phyloP scores from a whole-genome alignment of 2,329 filamentous ascomycete genomes.

The Talaromyces pinophilus region DNA sequence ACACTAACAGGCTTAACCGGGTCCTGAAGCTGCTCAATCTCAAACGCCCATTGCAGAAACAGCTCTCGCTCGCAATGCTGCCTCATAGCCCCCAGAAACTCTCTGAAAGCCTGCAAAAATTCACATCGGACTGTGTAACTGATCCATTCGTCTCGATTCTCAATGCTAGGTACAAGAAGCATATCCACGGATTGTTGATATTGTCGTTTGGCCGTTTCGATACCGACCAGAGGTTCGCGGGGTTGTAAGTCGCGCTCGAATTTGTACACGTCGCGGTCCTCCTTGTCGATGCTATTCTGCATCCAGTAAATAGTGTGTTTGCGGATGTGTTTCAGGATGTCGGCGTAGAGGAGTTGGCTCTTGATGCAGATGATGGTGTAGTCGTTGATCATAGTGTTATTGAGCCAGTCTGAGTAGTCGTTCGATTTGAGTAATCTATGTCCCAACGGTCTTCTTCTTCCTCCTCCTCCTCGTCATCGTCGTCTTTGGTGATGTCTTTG shows the following conservation, averaged over 20 bases:
- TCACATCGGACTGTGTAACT: background rate
- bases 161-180: background rate
- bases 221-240: background rate
- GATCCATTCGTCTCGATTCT: background rate
- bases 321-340: background rate
- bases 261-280: background rate
- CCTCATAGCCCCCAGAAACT: background rate
- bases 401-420: background rate
- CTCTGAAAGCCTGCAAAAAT: background rate
- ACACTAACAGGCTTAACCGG: background rate
- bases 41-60: background rate
- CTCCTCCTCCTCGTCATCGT: background rate
- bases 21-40: background rate
- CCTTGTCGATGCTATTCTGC: background rate
- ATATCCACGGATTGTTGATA: background rate
- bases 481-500: background rate
- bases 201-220: background rate
- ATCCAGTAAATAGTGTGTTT: background rate
- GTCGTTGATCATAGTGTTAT: background rate
- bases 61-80: background rate
- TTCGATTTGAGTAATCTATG: background rate
- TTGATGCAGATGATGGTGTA: background rate
- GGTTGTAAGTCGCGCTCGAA: background rate
- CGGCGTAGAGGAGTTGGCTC: background rate
- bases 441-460: background rate